Base-by-base conservation (phyloP, 805 yeast species). In the Hanseniaspora occidentalis region DNA sequence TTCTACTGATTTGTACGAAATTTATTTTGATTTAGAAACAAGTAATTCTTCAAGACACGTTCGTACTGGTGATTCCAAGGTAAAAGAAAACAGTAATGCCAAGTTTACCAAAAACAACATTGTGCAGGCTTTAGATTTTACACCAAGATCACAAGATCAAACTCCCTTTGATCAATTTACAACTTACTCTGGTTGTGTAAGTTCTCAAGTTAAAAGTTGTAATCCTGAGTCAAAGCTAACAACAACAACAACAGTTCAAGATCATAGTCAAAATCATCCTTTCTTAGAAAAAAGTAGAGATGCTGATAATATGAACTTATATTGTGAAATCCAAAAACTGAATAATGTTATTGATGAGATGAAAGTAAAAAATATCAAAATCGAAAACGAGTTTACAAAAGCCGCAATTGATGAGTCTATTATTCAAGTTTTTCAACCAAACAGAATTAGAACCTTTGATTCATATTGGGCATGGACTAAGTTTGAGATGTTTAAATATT, bases 391-490 rank as follows among this genome's bases (percentile, higher is more conserved):
- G 58, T 81, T 76, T 47, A 94, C 94, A 44, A 89, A 82, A 52
- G 72, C 75, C 52, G 83, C 82, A 57, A 89, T 94, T 35, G 67
- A 74, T 38, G 94, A 94, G n/a, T 45, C 47, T 51, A 80, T 84
- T 54, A 71, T 72, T 52, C 94, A 92, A 27, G 72, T 74, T 6
- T 84, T 84, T 63, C 76, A 86, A 31, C 69, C 82, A 22, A 65
- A 74, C 53, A 84, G 84, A 67, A 84, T 92, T 23, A 77, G 95
- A 60, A 72, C 76, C 44, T 84, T 83, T 62, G 94, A 84, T 63
- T 82, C 92, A n/a, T 79, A 79, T 65, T 84, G 94, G 95, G 84
- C 84, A 61, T 84, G 95, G 95, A 92, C 92, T 33, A 77, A 94
- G 57, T 94, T 84, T 66, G 94, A 84, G 62, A 83, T 84, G 39